Evolutionary conservation across 257 asterid species (phyloP).

Genomic region (Thymus mandschuricus): DNA sequence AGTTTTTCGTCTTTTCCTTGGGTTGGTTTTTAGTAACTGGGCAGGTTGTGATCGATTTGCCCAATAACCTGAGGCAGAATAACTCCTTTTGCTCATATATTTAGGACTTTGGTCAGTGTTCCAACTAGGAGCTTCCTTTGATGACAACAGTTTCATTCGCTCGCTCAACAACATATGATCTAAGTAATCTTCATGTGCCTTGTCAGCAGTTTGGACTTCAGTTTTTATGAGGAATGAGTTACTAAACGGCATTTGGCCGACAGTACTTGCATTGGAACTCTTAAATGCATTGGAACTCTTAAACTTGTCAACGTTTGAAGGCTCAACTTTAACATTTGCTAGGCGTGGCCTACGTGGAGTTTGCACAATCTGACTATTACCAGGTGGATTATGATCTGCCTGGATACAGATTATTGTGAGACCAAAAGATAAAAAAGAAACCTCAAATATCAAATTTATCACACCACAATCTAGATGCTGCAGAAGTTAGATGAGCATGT

Average conservation of each 20-base stretch:
- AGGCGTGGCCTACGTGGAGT: slow-evolving; percentile 28
- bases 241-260: slow-evolving; percentile 34
- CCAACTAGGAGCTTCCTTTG: slow-evolving; percentile 40
- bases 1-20: slow-evolving; percentile 79
- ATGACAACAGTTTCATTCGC: slow-evolving; percentile 60
- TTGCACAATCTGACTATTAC: slow-evolving; percentile 28
- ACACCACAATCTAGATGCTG: slow-evolving; percentile 15
- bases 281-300: slow-evolving; percentile 32
- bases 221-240: slow-evolving; percentile 43
- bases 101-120: slow-evolving; percentile 33
- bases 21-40: slow-evolving; percentile 43
- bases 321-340: slow-evolving; percentile 56
- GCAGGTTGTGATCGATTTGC: slow-evolving; percentile 47
- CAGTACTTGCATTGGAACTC: slow-evolving; percentile 31
- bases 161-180: slow-evolving; percentile 74
- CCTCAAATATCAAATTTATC: slow-evolving; percentile 18
- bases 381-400: slow-evolving; percentile 26
- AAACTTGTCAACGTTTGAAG: slow-evolving; percentile 32
- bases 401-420: slow-evolving; percentile 12
- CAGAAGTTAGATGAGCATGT: slow-evolving; percentile 12
- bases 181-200: slow-evolving; percentile 52
- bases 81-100: slow-evolving; percentile 34
- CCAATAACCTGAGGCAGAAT: slow-evolving; percentile 37
- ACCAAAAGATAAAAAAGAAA: slow-evolving; percentile 15
- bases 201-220: slow-evolving; percentile 46